These are phyloP conservation scores for Pythium angustatum DNA, from an alignment of 352 stramenopile genomes.

Conservation along the genomic window DNA sequence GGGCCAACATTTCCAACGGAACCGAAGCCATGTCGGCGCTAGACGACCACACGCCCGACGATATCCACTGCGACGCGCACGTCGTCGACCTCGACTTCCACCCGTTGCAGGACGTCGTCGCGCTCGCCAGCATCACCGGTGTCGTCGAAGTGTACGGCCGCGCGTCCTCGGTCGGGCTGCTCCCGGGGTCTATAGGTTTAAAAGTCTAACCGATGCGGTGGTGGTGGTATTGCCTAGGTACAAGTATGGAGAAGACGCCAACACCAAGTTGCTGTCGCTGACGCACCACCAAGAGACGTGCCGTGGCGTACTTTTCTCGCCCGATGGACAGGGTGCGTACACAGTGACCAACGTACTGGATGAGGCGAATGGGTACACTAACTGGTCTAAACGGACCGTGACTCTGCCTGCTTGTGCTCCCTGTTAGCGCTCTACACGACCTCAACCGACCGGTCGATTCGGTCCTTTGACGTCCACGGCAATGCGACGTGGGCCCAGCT, in stretches of 20 bases:
- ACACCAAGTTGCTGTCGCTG: slow-evolving; percentile 70
- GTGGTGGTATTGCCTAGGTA: slow-evolving; percentile 40
- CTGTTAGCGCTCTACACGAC: slow-evolving; percentile 71
- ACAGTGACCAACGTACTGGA: not conserved
- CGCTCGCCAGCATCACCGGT: slow-evolving; percentile 70
- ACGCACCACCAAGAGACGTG: slow-evolving; percentile 78
- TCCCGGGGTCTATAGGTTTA: not conserved
- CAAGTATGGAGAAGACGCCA: slow-evolving; percentile 76
- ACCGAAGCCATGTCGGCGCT: slow-evolving; percentile 47
- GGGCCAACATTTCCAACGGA: not conserved
- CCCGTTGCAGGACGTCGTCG: slow-evolving; percentile 65
- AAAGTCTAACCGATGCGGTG: not conserved
- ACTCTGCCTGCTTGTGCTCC: not conserved
- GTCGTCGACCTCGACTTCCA: slow-evolving; percentile 90
- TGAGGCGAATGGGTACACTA: slow-evolving; percentile 17
- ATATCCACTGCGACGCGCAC: slow-evolving; percentile 73
- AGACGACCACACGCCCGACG: slow-evolving; percentile 76
- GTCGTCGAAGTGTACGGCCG: slow-evolving; percentile 77
- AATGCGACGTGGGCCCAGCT: slow-evolving; percentile 81
- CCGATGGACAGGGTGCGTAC: slow-evolving; percentile 68
- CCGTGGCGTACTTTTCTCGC: slow-evolving; percentile 65
- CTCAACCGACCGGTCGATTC: slow-evolving; percentile 80
- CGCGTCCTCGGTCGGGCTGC: not conserved
- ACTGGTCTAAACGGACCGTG: too few relatives aligned
- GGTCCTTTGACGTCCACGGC: slow-evolving; percentile 76